Evolutionary conservation across 139 green algal species (phyloP).

Genomic region (Picochlorum sp.): DNA sequence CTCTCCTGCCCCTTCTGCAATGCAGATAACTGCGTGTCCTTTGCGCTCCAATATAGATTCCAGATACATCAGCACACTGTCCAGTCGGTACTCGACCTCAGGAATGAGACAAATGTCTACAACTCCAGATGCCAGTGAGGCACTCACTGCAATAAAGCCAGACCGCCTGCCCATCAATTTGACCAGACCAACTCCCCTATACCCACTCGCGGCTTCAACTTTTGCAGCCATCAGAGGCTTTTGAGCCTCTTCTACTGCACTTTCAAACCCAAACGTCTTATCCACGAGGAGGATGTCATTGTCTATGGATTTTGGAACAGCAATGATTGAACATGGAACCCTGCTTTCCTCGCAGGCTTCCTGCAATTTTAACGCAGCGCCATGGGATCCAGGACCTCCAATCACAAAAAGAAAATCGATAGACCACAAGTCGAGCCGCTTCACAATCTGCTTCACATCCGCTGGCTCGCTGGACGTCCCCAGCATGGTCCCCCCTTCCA

Average conservation of each 20-base stretch:
- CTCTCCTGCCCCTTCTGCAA: constrained; percentile 75
- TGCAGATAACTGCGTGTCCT: constrained; percentile 64
- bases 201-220: constrained; percentile 68
- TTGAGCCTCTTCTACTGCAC: constrained; percentile 66
- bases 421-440: constrained; percentile 87
- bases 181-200: constrained; percentile 65
- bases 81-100: constrained; percentile 77
- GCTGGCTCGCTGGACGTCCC: constrained; percentile 80
- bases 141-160: constrained; percentile 80
- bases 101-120: constrained; percentile 84
- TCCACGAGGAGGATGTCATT: constrained; percentile 50
- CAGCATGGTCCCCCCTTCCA: constrained; percentile 92
- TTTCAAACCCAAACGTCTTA: constrained; percentile 69
- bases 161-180: constrained; percentile 81
- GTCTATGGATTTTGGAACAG: constrained; percentile 91
- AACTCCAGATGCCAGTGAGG: constrained; percentile 53
- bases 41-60: constrained; percentile 68
- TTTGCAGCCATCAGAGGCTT: constrained; percentile 30
- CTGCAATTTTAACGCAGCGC: constrained; percentile 65
- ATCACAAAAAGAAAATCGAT: constrained; percentile 96
- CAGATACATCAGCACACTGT: constrained; percentile 80
- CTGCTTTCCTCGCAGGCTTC: constrained; percentile 45
- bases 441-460: constrained; percentile 90
- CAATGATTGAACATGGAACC: constrained; percentile 70
- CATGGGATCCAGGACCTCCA: constrained; percentile 82